phyloP scores from a whole-genome alignment of 2,329 filamentous ascomycete species.

The Trichoderma cornu-damae region DNA sequence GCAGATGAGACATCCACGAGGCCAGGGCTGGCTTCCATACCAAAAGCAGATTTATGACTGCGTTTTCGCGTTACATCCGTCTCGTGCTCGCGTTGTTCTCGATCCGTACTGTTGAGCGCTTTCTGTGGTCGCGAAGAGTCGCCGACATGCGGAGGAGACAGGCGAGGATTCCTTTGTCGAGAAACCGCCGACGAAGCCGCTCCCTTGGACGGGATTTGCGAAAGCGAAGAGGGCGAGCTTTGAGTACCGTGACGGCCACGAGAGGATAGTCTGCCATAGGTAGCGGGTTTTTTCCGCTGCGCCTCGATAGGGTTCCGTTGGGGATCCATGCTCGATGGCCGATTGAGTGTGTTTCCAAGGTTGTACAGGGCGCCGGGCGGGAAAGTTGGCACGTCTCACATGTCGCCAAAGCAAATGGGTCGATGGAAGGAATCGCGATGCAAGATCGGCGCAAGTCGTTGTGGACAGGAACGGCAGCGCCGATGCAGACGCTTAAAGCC shows the following conservation, averaged over 20 bases:
- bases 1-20: background rate
- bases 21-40: background rate
- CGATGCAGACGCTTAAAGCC: conserved; percentile 8
- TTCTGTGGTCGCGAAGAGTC: background rate
- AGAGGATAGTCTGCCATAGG: conserved; percentile 10
- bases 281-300: conserved; percentile 3
- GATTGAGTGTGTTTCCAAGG: background rate
- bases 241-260: background rate
- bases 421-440: conserved; percentile 1
- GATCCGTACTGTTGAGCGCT: background rate
- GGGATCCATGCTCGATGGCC: background rate
- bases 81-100: background rate
- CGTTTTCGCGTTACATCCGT: background rate
- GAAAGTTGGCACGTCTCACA: background rate
- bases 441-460: conserved; percentile 1
- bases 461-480: background rate
- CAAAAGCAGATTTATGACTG: conserved; percentile 8
- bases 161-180: background rate
- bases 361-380: background rate
- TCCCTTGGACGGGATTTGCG: background rate
- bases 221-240: background rate
- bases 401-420: background rate
- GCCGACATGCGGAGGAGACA: background rate
- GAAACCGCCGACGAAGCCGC: background rate
- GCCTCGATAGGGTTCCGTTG: background rate